Conservation (phyloP, 2,329 filamentous ascomycete genomes). For the Xylariaceae sp. region DNA sequence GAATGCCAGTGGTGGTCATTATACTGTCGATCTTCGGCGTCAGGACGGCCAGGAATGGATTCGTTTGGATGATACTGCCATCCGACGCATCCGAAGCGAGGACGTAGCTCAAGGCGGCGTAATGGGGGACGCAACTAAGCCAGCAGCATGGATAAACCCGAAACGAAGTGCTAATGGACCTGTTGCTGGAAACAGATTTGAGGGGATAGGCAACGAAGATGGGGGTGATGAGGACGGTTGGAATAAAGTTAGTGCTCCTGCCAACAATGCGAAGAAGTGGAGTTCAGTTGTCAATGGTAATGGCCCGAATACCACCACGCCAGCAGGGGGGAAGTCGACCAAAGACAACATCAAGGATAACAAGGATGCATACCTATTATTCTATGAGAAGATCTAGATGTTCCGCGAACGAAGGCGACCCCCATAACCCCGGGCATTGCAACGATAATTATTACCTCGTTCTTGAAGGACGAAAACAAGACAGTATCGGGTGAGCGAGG, state of each 20-base stretch:
- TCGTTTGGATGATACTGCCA: constrained; percentile 86
- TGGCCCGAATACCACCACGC: constrained; percentile 46
- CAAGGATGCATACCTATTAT: constrained; percentile 94
- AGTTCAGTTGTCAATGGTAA: constrained; percentile 64
- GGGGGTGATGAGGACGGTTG: constrained; percentile 65
- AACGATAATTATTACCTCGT: neutral
- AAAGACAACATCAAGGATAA: constrained; percentile 75
- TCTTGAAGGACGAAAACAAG: neutral
- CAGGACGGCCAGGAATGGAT: constrained; percentile 97
- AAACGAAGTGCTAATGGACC: constrained; percentile 37
- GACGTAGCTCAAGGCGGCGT: constrained; percentile 83
- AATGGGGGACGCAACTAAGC: constrained; percentile 65
- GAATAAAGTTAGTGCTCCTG: constrained; percentile 66
- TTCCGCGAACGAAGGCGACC: neutral
- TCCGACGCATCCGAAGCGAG: constrained; percentile 76
- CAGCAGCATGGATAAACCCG: constrained; percentile 59
- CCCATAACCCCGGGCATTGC: neutral
- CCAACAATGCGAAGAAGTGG: constrained; percentile 71
- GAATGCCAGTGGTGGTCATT: constrained; percentile 92
- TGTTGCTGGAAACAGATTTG: constrained; percentile 65
- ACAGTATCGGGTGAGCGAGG: neutral
- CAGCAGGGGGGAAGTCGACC: constrained; percentile 51
- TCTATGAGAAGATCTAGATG: constrained; percentile 72
- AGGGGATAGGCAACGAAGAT: constrained; percentile 61
- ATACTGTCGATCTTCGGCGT: constrained; percentile 92